These are phyloP conservation scores for Danielia oregonensis DNA, from an alignment of 805 yeast species.

Conservation along the genomic window DNA sequence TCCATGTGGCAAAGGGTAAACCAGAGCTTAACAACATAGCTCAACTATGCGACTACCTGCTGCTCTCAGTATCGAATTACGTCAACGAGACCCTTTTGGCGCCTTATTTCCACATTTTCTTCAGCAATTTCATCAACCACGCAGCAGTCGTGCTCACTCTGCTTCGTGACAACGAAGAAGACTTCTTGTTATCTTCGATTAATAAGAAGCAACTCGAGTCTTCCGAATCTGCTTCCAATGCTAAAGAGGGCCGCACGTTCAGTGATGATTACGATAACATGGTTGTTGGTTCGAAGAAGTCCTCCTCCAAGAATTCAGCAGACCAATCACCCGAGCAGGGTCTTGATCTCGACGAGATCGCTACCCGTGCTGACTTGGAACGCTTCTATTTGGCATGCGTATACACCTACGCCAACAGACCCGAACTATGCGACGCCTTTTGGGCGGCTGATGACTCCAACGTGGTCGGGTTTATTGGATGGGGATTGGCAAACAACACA, in stretches of 20 bases:
- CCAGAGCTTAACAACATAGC: conserved; percentile 26
- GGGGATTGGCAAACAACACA: conserved; percentile 79
- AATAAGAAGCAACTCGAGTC: conserved; percentile 40
- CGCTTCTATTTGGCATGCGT: conserved; percentile 76
- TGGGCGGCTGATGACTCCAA: conserved; percentile 57
- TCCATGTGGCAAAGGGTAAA: conserved; percentile 24
- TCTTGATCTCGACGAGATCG: conserved; percentile 55
- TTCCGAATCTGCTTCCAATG: conserved; percentile 3
- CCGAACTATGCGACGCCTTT: conserved; percentile 52
- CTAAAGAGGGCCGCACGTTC: neutral
- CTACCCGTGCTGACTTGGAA: conserved; percentile 81
- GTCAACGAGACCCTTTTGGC: conserved; percentile 31
- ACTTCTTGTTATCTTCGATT: conserved; percentile 52
- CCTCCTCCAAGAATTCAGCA: neutral
- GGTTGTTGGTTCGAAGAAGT: neutral
- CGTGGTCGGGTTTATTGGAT: conserved; percentile 74
- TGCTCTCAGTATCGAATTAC: conserved; percentile 15
- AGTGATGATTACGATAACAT: conserved; percentile 3
- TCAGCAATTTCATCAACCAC: conserved; percentile 54
- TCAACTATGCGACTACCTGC: conserved; percentile 26
- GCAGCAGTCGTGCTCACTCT: conserved; percentile 65
- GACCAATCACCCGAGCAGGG: conserved; percentile 7
- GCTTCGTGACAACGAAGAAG: conserved; percentile 72
- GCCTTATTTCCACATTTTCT: conserved; percentile 46
- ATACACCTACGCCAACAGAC: conserved; percentile 62